These are phyloP conservation scores for Mycena chlorophos DNA, from an alignment of 768 basidiomycete species.

Conservation along the genomic window DNA sequence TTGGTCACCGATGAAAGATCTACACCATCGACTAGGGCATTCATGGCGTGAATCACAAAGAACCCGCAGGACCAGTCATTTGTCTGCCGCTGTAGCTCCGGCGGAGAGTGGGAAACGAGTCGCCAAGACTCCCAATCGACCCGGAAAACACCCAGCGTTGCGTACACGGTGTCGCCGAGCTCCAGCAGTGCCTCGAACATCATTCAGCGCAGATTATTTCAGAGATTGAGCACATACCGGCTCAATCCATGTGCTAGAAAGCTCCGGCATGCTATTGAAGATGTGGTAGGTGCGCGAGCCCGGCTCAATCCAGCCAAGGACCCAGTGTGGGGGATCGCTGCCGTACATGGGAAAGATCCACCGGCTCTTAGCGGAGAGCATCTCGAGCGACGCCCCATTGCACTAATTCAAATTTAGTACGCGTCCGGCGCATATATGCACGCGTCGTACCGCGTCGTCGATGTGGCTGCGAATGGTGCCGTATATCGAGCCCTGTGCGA, in stretches of 20 bases:
- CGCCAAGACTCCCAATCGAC: not conserved
- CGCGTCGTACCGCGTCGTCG: not conserved
- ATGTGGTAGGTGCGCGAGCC: not conserved
- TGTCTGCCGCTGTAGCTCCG: not conserved
- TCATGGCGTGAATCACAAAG: not conserved
- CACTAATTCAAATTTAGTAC: no score
- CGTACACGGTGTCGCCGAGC: not conserved
- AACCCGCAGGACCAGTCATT: not conserved
- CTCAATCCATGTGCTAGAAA: no score
- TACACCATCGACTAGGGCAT: not conserved
- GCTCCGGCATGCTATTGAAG: constrained; percentile 4
- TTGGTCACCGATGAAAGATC: not conserved
- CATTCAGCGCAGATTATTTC: no score
- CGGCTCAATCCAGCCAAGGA: constrained; percentile 5
- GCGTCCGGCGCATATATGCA: no score
- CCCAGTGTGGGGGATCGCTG: not conserved
- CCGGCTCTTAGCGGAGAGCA: constrained; percentile 4
- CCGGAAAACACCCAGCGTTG: not conserved
- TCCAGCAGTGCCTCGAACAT: not conserved
- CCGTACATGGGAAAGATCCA: constrained; percentile 11
- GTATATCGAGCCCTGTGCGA: not conserved
- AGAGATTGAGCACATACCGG: no score
- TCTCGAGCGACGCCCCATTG: no score
- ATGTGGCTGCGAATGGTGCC: constrained; percentile 5
- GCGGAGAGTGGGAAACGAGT: not conserved